Percentiles rank a stretch among this genome's conserved stretches.
These are phyloP conservation scores for Leishmania aethiopica DNA, from an alignment of 208 protist species.

Conservation along the genomic window DNA sequence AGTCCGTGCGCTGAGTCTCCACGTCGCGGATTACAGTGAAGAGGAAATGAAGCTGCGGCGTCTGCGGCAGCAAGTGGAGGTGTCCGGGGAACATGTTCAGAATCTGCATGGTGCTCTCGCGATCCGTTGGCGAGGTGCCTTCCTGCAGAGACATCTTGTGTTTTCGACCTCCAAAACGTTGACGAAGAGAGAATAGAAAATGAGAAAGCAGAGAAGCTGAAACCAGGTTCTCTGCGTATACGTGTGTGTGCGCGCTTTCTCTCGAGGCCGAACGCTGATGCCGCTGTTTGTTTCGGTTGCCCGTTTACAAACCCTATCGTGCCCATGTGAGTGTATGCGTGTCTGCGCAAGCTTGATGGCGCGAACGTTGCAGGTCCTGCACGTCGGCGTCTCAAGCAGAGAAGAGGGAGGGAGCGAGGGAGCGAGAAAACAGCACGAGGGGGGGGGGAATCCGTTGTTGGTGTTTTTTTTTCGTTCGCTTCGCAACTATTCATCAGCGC, in stretches of 20 bases:
- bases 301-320: neutral
- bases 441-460: neutral
- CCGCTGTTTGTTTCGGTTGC: neutral
- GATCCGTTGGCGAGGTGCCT: constrained; percentile 7
- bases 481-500: too few relatives aligned
- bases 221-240: neutral
- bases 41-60: constrained; percentile 91
- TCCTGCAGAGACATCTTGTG: constrained; percentile 5
- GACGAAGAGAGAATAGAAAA: neutral
- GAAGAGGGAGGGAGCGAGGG: neutral
- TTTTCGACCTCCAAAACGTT: neutral
- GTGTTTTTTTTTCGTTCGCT: neutral
- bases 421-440: neutral
- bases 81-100: constrained; percentile 66
- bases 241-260: neutral
- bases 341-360: neutral
- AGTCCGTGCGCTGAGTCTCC: constrained; percentile 92
- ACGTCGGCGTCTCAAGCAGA: neutral
- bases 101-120: constrained; percentile 56
- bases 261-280: neutral
- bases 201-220: neutral
- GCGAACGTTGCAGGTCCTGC: neutral
- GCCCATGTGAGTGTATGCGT: neutral
- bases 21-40: constrained; percentile 95
- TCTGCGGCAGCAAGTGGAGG: constrained; percentile 80